Base-by-base conservation (phyloP, 2,329 filamentous ascomycete genomes). In the Cryphonectria parasitica region DNA sequence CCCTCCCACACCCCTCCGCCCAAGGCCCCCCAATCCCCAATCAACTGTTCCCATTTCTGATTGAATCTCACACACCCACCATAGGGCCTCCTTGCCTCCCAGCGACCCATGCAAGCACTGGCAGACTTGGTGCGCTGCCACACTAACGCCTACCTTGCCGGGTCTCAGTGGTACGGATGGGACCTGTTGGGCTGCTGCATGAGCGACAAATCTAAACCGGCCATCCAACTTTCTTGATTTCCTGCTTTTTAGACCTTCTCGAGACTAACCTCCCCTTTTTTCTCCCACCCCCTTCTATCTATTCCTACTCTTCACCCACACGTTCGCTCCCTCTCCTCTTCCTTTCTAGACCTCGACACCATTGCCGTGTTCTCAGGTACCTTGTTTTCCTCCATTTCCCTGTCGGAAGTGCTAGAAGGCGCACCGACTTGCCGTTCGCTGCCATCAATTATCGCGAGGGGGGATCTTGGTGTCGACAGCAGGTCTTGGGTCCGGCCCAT, bases 291-390 rank as follows among this genome's bases (percentile, higher is more conserved):
- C 67, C 62, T 64, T 43, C 41, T 69, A 71, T 60, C 41, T 41
- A 61, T 61, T 66, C 58, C 52, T 39, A 65, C 60, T 69, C 56
- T 52, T 60, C 52, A 65, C 60, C 56, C 52, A 66, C 66, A 36
- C 49, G 45, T 25, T 61, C 68, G 71, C 68, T 73, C 71, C 61
- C 63, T 73, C 75, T 68, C 72, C 71, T 70, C 76, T 76, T 77
- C 74, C 70, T 71, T 77, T 73, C 73, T 52, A 22, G 28, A 49
- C 25, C 28, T 64, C 63, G 74, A 64, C 72, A 70, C 74, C 77
- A 75, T 73, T 73, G 74, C 69, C 73, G 73, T 73, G 73, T 69
- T 68, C 69, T 58, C 62, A 60, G 65, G 66, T 45, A 61, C 66
- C 64, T 63, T 66, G 17, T 69, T 65, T 63, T 39, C 58, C 70